These are phyloP conservation scores for Cercospora sp. DNA, from an alignment of 2,329 filamentous ascomycete species.

Conservation along the genomic window DNA sequence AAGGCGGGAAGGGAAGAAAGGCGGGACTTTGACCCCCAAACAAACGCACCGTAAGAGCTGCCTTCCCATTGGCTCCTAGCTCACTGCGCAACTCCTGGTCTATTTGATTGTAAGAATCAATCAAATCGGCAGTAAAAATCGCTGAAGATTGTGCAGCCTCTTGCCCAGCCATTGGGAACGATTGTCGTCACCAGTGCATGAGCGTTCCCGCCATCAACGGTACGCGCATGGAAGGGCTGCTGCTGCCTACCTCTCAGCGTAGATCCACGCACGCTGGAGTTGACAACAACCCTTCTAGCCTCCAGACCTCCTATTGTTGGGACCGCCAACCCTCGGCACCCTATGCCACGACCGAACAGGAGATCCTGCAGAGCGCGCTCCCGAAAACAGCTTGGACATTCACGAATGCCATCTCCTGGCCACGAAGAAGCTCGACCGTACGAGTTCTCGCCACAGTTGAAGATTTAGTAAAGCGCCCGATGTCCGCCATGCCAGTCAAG, in stretches of 20 bases:
- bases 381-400: neutral
- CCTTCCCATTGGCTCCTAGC: neutral
- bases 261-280: neutral
- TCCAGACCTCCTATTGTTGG: neutral
- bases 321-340: neutral
- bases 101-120: neutral
- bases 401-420: neutral
- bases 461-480: neutral
- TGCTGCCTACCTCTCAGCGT: neutral
- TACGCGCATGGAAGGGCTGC: neutral
- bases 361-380: neutral
- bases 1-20: constrained; percentile 1
- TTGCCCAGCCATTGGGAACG: neutral
- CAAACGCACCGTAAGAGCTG: neutral
- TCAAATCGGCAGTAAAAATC: neutral
- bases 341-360: neutral
- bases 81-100: neutral
- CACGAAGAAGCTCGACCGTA: neutral
- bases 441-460: neutral
- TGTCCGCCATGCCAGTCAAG: neutral
- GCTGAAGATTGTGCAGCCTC: neutral
- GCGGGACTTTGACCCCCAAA: neutral
- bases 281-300: neutral
- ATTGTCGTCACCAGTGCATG: neutral
- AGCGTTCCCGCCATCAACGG: neutral